Conservation (phyloP, 257 asterid genomes). For the Lantana camara region DNA sequence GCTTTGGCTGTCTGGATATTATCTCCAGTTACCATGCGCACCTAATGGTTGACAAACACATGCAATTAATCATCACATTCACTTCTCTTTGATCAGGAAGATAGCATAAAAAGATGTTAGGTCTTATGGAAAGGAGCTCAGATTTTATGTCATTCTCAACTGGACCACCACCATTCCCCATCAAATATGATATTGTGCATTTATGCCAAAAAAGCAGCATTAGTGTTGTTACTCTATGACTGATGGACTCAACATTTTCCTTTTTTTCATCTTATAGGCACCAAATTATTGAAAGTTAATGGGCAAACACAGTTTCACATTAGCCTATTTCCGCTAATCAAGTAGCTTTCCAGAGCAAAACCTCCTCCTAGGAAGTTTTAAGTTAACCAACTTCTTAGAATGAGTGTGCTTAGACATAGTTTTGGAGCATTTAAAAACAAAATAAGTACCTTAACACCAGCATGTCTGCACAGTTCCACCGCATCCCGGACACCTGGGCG, state of each 20-base stretch:
- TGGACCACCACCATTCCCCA: no score
- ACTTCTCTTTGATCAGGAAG: conserved; percentile 11
- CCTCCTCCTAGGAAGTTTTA: conserved; percentile 1
- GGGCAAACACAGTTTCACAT: not conserved
- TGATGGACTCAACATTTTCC: not conserved
- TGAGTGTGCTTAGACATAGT: no score
- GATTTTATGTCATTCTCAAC: no score
- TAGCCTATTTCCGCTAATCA: conserved; percentile 14
- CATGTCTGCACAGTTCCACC: conserved; percentile 75
- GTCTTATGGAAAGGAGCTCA: no score
- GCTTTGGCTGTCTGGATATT: conserved; percentile 96
- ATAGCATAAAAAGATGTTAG: not conserved
- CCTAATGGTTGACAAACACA: conserved; percentile 47
- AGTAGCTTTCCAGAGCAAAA: not conserved
- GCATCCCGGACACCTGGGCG: conserved; percentile 98
- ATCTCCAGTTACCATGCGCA: conserved; percentile 98
- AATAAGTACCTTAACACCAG: conserved; percentile 83
- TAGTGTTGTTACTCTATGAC: not conserved
- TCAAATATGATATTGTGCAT: conserved; percentile 12
- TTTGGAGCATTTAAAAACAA: conserved; percentile 16
- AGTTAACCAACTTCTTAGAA: no score
- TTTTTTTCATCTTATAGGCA: not conserved
- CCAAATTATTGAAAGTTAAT: not conserved
- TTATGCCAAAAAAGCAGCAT: not conserved
- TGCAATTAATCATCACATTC: conserved; percentile 5